These are phyloP conservation scores for Fusarium ramigenum DNA, from an alignment of 2,329 filamentous ascomycete species.

Conservation along the genomic window DNA sequence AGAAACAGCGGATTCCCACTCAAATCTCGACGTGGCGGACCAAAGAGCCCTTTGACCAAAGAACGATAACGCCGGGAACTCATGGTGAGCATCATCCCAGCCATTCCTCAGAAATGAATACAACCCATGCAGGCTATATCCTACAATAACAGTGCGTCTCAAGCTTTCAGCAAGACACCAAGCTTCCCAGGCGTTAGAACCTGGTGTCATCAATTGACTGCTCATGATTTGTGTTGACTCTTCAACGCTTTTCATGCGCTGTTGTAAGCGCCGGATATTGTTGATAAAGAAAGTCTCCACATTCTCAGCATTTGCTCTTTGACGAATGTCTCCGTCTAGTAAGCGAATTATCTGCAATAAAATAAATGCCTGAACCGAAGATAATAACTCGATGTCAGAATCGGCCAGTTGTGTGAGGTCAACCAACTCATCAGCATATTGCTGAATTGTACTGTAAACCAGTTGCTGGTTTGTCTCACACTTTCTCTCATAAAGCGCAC, in stretches of 20 bases:
- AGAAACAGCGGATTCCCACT: background rate
- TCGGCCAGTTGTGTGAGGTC: background rate
- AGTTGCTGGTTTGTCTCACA: background rate
- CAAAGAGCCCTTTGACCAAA: background rate
- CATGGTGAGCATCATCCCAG: background rate
- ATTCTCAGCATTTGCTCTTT: background rate
- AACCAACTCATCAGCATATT: background rate
- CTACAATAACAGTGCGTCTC: background rate
- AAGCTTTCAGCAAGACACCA: background rate
- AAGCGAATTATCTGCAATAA: background rate
- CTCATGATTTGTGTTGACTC: background rate
- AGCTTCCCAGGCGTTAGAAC: background rate
- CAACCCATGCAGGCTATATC: background rate
- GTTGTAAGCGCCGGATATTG: background rate
- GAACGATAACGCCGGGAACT: background rate
- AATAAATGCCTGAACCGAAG: background rate
- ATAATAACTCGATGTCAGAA: background rate
- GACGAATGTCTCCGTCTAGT: background rate
- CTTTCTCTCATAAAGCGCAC: background rate
- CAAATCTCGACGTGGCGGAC: background rate
- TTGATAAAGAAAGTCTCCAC: background rate
- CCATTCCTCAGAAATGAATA: background rate
- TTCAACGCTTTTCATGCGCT: background rate
- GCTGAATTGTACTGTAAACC: background rate
- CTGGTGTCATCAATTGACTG: background rate